Evolutionary conservation across 2,329 filamentous ascomycete genomes (phyloP), one percentile per base, ranked within the genome.

Genomic region (Epicoccum nigrum): DNA sequence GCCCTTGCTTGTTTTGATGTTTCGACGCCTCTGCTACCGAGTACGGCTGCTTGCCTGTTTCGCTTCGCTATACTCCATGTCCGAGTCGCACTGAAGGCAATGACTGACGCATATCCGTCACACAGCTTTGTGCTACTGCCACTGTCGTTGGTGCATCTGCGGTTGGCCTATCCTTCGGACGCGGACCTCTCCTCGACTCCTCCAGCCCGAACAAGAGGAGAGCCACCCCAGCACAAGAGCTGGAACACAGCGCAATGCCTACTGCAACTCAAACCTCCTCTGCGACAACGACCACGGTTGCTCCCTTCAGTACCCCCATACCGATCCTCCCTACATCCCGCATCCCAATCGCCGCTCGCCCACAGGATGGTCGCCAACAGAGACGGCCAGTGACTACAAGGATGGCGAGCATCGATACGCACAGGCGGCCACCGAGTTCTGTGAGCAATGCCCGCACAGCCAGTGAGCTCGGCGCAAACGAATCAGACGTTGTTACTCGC

Each of bases 91-190:
- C 63, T 55, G 56, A 52, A 49, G 55, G 60, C 62, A 56, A 64
- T 70, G 60, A 70, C 71, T 74, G 69, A 74, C 70, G 60, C 63
- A 65, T 60, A 59, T 38, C 62, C 58, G 64, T 69, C 57, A 65
- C 60, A 70, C 69, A 86, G 83, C 79, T 86, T 64, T 85, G 82
- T 82, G 84, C 84, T 65, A 76, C 83, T 70, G 83, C 83, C 76
- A 84, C 83, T 64, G 69, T 73, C 67, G 76, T 85, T 73, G 83
- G 82, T 69, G 78, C 84, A 59, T 84, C 83, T 59, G 79, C 81
- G 49, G 76, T 83, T 51, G 84, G 84, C 55, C 76, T 83, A 59
- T 81, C 81, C 48, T 76, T 85, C 63, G 83, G 80, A 65, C 80
- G 79, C 60, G 76, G 77, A 49, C 75, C 80, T 62, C 71, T 72